A percentile compares a stretch with the other conserved stretches of the same genome.
These are phyloP conservation scores for Hibiscus mutabilis DNA, from an alignment of 345 rosid species.

Conservation along the genomic window DNA sequence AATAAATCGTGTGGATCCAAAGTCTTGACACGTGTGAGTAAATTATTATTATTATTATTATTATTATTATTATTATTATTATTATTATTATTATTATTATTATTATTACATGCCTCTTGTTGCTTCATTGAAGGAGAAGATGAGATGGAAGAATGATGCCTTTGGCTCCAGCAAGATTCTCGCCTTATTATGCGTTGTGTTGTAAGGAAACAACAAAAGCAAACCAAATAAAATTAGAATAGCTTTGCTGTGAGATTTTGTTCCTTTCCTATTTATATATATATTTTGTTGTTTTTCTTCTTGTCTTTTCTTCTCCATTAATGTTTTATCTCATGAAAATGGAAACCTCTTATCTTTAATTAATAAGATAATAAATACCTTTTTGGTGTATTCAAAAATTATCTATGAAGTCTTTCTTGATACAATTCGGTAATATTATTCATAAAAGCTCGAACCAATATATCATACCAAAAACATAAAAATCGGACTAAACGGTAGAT, in stretches of 20 bases:
- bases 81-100: background rate
- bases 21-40: slow-evolving; percentile 35
- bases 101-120: slow-evolving; percentile 24
- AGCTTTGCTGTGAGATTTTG: background rate
- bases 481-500: too few species aligned
- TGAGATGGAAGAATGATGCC: slow-evolving; percentile 1
- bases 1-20: background rate
- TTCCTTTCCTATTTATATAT: background rate
- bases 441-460: too few species aligned
- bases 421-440: too few species aligned
- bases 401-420: too few species aligned
- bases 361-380: background rate
- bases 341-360: background rate
- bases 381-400: background rate
- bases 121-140: slow-evolving; percentile 4
- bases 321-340: background rate
- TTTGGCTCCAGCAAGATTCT: slow-evolving; percentile 47
- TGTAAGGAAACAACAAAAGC: slow-evolving; percentile 5
- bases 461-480: too few species aligned
- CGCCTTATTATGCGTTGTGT: slow-evolving; percentile 36
- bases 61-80: background rate
- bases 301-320: background rate
- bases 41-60: background rate
- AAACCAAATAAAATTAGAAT: background rate
- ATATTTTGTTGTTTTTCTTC: too few species aligned